Evolutionary conservation across 2,329 filamentous ascomycete species (phyloP), one percentile per base, ranked within the genome.

Genomic region (Alternaria arbusti): DNA sequence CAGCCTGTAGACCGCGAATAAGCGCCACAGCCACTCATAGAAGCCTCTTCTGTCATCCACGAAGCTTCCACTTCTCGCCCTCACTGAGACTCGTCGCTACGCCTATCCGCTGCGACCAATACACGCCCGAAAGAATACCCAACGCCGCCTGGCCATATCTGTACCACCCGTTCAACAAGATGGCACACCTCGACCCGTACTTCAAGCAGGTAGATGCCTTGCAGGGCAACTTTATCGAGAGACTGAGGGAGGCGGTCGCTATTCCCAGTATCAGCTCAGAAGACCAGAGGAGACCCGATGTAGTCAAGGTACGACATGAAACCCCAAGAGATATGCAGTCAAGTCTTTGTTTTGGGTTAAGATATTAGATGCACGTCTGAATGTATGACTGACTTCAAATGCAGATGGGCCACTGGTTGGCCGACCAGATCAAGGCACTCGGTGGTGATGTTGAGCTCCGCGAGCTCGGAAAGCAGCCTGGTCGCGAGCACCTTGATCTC

Each of bases 191-290:
- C 72, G 93, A 97, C 81, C 87, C 90, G 68, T 98, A 91, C 86
- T 98, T 97, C 86, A 90, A 93, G 83, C 90, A 97, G 87, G 93
- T 97, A 74, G 94, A 97, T 82, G 84, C 83, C 78, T 86, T 94
- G 75, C 87, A 93, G 54, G 88, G 90, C 70, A 85, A 88, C 78
- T 97, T 97, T 84, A 96, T 97, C 81, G 91, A 96, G 74, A 91
- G 95, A 73, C 89, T 99, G 64, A 88, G 92, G 77, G 89, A 94
- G 82, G 96, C 96, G 58, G 96, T 99, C 64, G 95, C 94, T 56
- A 99, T 99, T 75, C 96, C 96, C 20, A 99, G 96, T 67, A 87
- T 99, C 79, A 98, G 95, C 32, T 92, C 95, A 51, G 94, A 97
- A 67, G 93, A 96, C 77, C 90, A 91, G 72, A 90, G 93, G 77